These are phyloP conservation scores for Pseudopyricularia cyperi DNA, from an alignment of 2,329 filamentous ascomycete species.

Conservation along the genomic window DNA sequence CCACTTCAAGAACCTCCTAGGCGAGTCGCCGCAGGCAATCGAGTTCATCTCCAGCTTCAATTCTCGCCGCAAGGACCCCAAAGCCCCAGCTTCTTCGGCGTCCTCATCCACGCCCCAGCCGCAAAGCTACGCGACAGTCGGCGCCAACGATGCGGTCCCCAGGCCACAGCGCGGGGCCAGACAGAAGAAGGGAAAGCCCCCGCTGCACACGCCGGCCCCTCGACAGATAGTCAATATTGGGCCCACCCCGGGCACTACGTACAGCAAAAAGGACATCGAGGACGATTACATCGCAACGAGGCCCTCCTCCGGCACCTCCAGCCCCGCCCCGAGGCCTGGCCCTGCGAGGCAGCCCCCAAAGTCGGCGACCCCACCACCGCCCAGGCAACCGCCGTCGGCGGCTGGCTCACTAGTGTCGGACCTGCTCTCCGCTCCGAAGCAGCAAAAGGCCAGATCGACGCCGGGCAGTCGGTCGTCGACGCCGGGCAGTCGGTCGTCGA, in stretches of 20 bases:
- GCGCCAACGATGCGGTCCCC: constrained; percentile 27
- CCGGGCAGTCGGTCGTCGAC: constrained; percentile 32
- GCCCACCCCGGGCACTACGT: constrained; percentile 50
- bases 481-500: constrained; percentile 32
- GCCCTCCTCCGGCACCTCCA: constrained; percentile 21
- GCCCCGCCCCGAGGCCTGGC: constrained; percentile 22
- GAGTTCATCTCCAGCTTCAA: constrained; percentile 79
- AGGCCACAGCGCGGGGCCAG: constrained; percentile 27
- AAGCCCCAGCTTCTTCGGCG: constrained; percentile 3
- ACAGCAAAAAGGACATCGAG: constrained; percentile 59
- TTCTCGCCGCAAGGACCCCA: constrained; percentile 38
- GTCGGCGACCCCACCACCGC: constrained; percentile 31
- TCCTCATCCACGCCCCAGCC: constrained; percentile 2
- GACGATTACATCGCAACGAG: constrained; percentile 58
- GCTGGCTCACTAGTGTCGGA: constrained; percentile 76
- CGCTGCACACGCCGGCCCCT: constrained; percentile 50
- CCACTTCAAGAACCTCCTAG: constrained; percentile 78
- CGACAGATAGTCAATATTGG: constrained; percentile 52
- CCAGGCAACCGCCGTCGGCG: constrained; percentile 51
- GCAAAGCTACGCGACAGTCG: constrained; percentile 2
- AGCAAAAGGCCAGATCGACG: constrained; percentile 38
- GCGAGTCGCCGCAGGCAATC: constrained; percentile 64
- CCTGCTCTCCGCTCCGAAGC: constrained; percentile 33
- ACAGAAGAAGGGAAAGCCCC: constrained; percentile 44
- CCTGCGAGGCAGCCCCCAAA: constrained; percentile 27